phyloP scores from a whole-genome alignment of 2,329 filamentous ascomycete species.

The Alternaria alternata region DNA sequence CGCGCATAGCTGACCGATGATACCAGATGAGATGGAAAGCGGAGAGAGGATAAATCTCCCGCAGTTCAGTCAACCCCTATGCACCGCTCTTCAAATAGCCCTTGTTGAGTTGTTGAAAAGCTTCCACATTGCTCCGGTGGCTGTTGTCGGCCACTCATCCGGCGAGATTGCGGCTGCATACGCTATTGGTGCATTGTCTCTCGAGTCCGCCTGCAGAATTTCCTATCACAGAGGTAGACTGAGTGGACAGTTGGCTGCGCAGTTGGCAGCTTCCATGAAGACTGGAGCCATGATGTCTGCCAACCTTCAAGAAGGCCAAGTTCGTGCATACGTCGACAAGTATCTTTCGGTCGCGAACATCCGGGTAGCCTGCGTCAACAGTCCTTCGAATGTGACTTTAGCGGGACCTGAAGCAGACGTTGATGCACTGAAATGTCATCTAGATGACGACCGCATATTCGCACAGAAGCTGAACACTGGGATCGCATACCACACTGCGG shows the following conservation, averaged over 20 bases:
- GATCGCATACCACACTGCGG: not conserved
- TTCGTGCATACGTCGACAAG: too few relatives aligned
- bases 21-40: too few relatives aligned
- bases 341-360: not conserved
- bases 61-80: conserved; percentile 24
- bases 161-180: conserved; percentile 44
- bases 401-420: conserved; percentile 47
- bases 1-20: too few relatives aligned
- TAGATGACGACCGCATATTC: not conserved
- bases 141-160: conserved; percentile 36
- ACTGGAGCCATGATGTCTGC: too few relatives aligned
- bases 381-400: conserved; percentile 45
- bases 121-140: conserved; percentile 15
- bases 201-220: not conserved
- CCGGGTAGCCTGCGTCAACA: conserved; percentile 16
- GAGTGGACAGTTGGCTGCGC: not conserved
- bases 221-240: not conserved
- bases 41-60: too few relatives aligned
- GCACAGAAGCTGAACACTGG: not conserved
- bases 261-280: not conserved
- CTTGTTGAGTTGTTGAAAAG: conserved; percentile 31
- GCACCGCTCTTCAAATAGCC: conserved; percentile 31
- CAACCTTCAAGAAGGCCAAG: too few relatives aligned
- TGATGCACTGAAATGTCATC: not conserved
- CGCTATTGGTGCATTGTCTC: conserved; percentile 10